A percentile compares a stretch with the other conserved stretches of the same genome.
Conservation (phyloP, 2,329 filamentous ascomycete species). For the Corynespora cassiicola region DNA sequence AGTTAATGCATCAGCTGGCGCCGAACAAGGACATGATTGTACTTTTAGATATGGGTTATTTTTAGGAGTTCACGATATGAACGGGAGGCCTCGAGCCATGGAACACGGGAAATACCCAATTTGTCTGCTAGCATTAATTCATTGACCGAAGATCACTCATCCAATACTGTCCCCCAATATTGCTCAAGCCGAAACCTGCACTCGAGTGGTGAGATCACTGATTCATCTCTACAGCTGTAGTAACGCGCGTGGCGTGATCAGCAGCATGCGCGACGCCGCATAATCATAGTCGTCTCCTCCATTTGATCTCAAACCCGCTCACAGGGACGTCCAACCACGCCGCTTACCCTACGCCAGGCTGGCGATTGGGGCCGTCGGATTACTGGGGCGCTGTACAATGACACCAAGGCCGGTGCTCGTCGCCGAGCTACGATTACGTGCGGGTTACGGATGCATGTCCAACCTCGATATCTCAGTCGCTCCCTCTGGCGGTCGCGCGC, state of each 20-base stretch:
- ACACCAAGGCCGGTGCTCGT: no score
- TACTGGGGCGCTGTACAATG: no score
- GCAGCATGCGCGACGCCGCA: no score
- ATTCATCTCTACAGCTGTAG: background rate
- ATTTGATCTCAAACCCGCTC: background rate
- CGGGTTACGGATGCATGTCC: slow-evolving; percentile 7
- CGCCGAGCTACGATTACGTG: no score
- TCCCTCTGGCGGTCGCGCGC: no score
- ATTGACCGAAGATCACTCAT: slow-evolving; percentile 15
- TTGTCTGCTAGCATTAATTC: slow-evolving; percentile 18
- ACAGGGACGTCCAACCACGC: slow-evolving; percentile 5
- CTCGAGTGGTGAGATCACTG: slow-evolving; percentile 7
- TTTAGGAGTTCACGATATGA: slow-evolving; percentile 15
- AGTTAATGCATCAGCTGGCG: slow-evolving; percentile 41
- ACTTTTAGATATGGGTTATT: slow-evolving; percentile 20
- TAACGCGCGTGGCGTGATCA: background rate
- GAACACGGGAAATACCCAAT: slow-evolving; percentile 25
- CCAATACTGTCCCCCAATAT: background rate
- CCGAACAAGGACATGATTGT: slow-evolving; percentile 25
- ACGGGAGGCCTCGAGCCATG: slow-evolving; percentile 15
- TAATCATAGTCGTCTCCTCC: background rate
- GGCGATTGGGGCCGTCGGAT: no score
- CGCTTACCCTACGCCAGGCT: no score
- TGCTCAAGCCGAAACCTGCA: slow-evolving; percentile 7
- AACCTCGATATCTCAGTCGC: background rate